Percentiles rank a stretch among this genome's conserved stretches.
Conservation (phyloP, 805 yeast species). For the Starmerella floricola region DNA sequence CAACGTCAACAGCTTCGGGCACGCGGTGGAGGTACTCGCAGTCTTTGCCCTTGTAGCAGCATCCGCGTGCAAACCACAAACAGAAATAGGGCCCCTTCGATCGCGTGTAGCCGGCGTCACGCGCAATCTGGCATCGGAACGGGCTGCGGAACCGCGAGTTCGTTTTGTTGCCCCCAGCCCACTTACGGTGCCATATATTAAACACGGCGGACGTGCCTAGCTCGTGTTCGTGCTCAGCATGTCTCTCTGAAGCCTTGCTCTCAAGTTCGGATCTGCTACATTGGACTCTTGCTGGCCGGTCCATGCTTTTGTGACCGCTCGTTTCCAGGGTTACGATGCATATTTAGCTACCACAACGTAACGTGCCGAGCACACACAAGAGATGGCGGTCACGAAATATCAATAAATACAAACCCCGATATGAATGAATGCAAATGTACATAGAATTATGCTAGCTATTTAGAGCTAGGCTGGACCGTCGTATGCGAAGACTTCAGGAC, state of each 20-base stretch:
- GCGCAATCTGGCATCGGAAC: conserved; percentile 44
- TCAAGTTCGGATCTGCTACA: conserved; percentile 9
- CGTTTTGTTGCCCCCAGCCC: conserved; percentile 64
- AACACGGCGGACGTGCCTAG: conserved; percentile 62
- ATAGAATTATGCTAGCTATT: no score
- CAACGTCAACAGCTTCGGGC: conserved; percentile 48
- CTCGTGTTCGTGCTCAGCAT: not conserved
- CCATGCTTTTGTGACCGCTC: not conserved
- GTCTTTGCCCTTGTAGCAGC: conserved; percentile 64
- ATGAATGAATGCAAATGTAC: no score
- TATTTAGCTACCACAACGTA: not conserved
- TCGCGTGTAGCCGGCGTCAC: conserved; percentile 65
- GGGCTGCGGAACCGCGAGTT: conserved; percentile 35
- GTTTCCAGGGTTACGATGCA: not conserved
- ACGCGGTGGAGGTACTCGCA: conserved; percentile 71
- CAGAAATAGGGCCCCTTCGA: conserved; percentile 46
- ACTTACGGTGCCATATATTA: conserved; percentile 78
- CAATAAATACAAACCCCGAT: not conserved
- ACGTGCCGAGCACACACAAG: no score
- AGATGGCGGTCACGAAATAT: no score
- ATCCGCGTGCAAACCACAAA: conserved; percentile 76
- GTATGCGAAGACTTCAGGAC: not conserved
- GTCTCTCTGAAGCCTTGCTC: not conserved
- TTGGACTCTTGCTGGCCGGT: conserved; percentile 17
- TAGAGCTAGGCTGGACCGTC: not conserved